phyloP scores from a whole-genome alignment of 2,329 filamentous ascomycete genomes.

The Talaromyces amestolkiae region DNA sequence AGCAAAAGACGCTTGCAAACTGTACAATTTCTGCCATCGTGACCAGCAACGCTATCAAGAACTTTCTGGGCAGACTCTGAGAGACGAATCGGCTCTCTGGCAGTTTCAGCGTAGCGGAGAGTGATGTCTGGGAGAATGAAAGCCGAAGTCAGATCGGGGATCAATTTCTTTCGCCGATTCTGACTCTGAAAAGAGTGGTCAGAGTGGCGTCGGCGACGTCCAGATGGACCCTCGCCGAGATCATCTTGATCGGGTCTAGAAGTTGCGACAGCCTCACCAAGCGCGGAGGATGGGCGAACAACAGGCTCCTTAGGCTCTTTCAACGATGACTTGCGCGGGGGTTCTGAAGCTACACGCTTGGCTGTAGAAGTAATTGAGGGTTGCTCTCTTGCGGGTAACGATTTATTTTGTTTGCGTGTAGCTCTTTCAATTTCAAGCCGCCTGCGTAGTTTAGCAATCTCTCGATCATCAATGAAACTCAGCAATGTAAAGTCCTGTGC shows the following conservation, averaged over 20 bases:
- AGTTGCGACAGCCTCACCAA: conserved; percentile 35
- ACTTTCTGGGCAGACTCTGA: conserved; percentile 42
- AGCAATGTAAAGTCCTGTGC: conserved; percentile 52
- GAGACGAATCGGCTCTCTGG: conserved; percentile 32
- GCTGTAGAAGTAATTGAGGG: conserved; percentile 41
- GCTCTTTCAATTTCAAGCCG: conserved; percentile 55
- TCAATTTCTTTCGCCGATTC: conserved; percentile 49
- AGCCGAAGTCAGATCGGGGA: conserved; percentile 60
- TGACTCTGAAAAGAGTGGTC: conserved; percentile 50
- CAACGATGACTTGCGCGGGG: conserved; percentile 56
- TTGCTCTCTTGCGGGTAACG: conserved; percentile 30
- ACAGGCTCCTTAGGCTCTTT: conserved; percentile 47
- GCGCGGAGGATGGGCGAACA: conserved; percentile 34
- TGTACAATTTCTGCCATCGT: conserved; percentile 56
- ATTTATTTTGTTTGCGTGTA: conserved; percentile 42
- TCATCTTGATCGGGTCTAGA: conserved; percentile 29
- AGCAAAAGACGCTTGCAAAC: conserved; percentile 51
- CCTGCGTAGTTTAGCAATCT: conserved; percentile 55
- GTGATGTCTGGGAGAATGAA: conserved; percentile 65
- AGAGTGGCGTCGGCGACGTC: conserved; percentile 39
- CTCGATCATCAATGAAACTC: conserved; percentile 53
- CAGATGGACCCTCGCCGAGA: conserved; percentile 30
- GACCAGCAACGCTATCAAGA: conserved; percentile 45
- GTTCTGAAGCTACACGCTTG: conserved; percentile 36
- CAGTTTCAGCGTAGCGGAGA: conserved; percentile 38